These are phyloP conservation scores for Cercospora sojina DNA, from an alignment of 2,329 filamentous ascomycete species.

Conservation along the genomic window DNA sequence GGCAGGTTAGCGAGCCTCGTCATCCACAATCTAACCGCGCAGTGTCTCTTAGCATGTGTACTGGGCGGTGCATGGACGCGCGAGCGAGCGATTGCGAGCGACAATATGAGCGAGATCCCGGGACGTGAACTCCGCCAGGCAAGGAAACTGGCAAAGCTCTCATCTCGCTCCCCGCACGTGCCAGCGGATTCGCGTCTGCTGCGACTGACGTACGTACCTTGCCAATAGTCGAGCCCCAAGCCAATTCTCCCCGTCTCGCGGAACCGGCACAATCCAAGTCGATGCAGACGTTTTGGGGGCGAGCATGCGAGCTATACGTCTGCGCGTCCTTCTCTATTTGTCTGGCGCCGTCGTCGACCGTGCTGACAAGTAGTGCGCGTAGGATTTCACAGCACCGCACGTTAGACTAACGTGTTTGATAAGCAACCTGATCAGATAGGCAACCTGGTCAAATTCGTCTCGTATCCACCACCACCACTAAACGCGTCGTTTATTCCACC, in stretches of 20 bases:
- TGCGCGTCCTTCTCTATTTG: not conserved
- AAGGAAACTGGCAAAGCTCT: not conserved
- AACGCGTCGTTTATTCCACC: too few species aligned
- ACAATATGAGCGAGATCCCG: not conserved
- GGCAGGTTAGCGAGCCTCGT: not conserved
- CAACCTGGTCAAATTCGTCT: too few species aligned
- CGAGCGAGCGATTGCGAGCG: not conserved
- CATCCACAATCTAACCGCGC: slow-evolving; percentile 10
- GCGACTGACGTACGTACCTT: slow-evolving; percentile 1
- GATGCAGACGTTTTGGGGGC: not conserved
- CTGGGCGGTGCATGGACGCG: not conserved
- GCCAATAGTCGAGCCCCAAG: not conserved
- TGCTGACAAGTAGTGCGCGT: not conserved
- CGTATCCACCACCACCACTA: too few species aligned
- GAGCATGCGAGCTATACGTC: not conserved
- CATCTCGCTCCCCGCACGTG: slow-evolving; percentile 4
- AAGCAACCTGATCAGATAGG: too few species aligned
- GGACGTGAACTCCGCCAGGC: not conserved
- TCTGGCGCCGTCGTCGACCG: not conserved
- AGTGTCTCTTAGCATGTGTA: slow-evolving; percentile 2
- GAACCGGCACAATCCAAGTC: not conserved
- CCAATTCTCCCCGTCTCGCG: not conserved
- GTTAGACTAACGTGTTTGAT: too few species aligned
- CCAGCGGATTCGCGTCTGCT: slow-evolving; percentile 1
- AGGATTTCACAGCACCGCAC: not conserved